Evolutionary conservation across 805 yeast species (phyloP).

Genomic region (Candida sonorensis): DNA sequence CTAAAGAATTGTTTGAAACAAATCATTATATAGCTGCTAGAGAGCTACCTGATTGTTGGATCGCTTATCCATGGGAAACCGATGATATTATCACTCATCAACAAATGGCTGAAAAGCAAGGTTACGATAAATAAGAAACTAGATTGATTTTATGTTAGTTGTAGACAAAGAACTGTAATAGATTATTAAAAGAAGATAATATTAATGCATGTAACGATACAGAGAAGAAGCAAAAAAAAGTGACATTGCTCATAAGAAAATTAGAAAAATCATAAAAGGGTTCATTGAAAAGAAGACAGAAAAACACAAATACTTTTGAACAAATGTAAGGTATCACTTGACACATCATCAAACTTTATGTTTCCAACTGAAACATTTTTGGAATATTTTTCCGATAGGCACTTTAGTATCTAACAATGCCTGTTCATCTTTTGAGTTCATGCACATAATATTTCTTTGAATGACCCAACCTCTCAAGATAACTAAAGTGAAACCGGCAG

Average conservation of each 20-base stretch:
- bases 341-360: constrained; percentile 9
- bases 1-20: constrained; percentile 53
- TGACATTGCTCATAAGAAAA: too few species aligned
- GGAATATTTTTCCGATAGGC: constrained; percentile 3
- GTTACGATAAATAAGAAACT: constrained; percentile 64
- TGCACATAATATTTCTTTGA: constrained; percentile 35
- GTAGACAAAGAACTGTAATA: too few species aligned
- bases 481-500: constrained; percentile 35
- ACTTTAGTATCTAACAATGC: constrained; percentile 11
- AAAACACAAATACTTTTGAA: too few species aligned
- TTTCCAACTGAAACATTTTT: constrained; percentile 4
- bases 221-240: too few species aligned
- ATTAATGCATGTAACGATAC: too few species aligned
- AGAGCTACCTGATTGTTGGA: constrained; percentile 74
- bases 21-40: constrained; percentile 64
- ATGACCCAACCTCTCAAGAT: constrained; percentile 49
- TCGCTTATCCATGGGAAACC: constrained; percentile 84
- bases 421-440: constrained; percentile 15
- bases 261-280: too few species aligned
- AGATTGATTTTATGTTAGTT: too few species aligned
- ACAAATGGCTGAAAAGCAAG: constrained; percentile 65
- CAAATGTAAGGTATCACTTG: too few species aligned
- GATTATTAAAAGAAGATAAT: too few species aligned
- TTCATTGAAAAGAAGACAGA: too few species aligned
- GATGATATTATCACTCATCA: constrained; percentile 70